A percentile compares a stretch with the other conserved stretches of the same genome.
Conservation (phyloP, 2,329 filamentous ascomycete species). For the Ophiostoma montium region DNA sequence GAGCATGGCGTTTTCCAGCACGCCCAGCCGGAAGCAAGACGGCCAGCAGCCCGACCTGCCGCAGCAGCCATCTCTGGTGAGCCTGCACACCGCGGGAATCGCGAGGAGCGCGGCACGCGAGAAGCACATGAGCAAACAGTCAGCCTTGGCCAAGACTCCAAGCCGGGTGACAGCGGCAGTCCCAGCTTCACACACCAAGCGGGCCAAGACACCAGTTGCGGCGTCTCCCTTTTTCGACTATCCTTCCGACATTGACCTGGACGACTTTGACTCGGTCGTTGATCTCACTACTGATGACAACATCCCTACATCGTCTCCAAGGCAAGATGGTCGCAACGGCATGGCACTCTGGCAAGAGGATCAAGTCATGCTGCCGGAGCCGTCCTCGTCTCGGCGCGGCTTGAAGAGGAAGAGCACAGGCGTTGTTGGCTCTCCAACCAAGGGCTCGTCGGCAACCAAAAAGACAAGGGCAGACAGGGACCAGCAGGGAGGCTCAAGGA, state of each 20-base stretch:
- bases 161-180: not conserved
- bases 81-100: conserved; percentile 13
- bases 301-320: conserved; percentile 10
- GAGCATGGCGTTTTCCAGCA: not conserved
- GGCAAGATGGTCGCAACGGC: conserved; percentile 17
- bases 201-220: conserved; percentile 15
- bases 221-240: conserved; percentile 18
- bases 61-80: conserved; percentile 16
- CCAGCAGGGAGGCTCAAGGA: not conserved
- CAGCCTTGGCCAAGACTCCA: not conserved
- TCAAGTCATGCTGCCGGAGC: conserved; percentile 25
- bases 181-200: conserved; percentile 1
- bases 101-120: conserved; percentile 15
- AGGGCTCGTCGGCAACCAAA: not conserved
- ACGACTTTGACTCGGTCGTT: conserved; percentile 18
- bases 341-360: conserved; percentile 30
- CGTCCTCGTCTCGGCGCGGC: conserved; percentile 21
- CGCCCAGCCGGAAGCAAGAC: conserved; percentile 14
- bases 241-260: conserved; percentile 16
- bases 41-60: conserved; percentile 11
- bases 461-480: conserved; percentile 16
- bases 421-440: conserved; percentile 17
- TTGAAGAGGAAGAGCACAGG: conserved; percentile 41
- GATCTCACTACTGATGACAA: conserved; percentile 21
- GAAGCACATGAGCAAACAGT: not conserved